These are phyloP conservation scores for Candida ortonii DNA, from an alignment of 805 yeast species.

Conservation along the genomic window DNA sequence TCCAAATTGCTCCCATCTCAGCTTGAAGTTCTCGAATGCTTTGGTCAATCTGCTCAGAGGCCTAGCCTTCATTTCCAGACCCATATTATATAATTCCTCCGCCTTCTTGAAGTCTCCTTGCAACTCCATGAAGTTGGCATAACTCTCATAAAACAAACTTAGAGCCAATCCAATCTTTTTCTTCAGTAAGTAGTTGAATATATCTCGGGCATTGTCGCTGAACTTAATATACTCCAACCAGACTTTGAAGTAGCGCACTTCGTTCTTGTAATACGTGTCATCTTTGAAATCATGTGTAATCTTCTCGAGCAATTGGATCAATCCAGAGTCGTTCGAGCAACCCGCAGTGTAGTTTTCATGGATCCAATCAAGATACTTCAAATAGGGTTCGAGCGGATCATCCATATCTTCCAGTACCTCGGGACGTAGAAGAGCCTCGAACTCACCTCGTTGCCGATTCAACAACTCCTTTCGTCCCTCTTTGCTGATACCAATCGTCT, in stretches of 20 bases:
- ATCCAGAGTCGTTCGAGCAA: constrained; percentile 57
- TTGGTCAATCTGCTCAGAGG: constrained; percentile 51
- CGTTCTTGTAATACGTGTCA: constrained; percentile 68
- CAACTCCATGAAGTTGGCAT: constrained; percentile 61
- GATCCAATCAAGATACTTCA: constrained; percentile 78
- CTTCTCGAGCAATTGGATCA: constrained; percentile 62
- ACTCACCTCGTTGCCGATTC: constrained; percentile 38
- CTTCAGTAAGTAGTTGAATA: constrained; percentile 67
- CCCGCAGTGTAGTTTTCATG: constrained; percentile 61
- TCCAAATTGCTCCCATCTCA: constrained; percentile 32
- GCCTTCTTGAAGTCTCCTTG: constrained; percentile 53
- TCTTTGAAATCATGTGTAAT: constrained; percentile 71
- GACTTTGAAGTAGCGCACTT: constrained; percentile 71
- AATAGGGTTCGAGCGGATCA: constrained; percentile 76
- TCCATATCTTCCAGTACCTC: constrained; percentile 56
- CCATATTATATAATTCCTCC: constrained; percentile 53
- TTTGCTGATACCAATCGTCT: constrained; percentile 35
- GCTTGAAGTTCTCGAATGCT: constrained; percentile 43
- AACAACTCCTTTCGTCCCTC: constrained; percentile 13
- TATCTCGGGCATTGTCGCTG: constrained; percentile 66
- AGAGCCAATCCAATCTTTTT: constrained; percentile 67
- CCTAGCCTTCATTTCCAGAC: constrained; percentile 59
- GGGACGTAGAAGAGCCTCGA: constrained; percentile 48
- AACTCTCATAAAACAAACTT: constrained; percentile 75
- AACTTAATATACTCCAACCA: constrained; percentile 79